Evolutionary conservation across 495 filamentous ascomycete genomes (phyloP).

Genomic region (Cercophora samala): DNA sequence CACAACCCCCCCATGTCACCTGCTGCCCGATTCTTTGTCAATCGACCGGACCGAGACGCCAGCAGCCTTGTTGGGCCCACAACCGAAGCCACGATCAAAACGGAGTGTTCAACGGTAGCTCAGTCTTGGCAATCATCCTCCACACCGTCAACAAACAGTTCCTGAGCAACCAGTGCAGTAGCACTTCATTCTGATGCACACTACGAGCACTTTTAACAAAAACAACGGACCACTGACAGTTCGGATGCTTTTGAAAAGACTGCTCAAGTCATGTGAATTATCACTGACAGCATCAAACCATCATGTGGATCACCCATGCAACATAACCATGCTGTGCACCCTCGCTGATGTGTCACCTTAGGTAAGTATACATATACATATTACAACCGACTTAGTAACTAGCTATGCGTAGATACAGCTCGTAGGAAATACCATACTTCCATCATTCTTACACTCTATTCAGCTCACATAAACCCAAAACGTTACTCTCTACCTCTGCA

Average conservation of each 20-base stretch:
- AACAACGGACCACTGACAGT: too few relatives aligned
- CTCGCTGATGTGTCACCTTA: not conserved
- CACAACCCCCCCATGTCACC: slow-evolving; percentile 13
- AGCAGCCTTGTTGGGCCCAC: slow-evolving; percentile 3
- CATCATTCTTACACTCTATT: too few relatives aligned
- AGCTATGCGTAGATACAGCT: too few relatives aligned
- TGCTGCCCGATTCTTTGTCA: not conserved
- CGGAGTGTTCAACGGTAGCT: not conserved
- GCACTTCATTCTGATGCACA: not conserved
- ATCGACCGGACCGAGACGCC: slow-evolving; percentile 16
- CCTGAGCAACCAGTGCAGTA: not conserved
- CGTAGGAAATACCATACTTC: too few relatives aligned
- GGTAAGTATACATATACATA: not conserved
- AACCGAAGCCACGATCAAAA: not conserved
- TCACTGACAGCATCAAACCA: not conserved
- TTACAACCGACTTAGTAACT: not conserved
- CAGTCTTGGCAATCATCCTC: not conserved
- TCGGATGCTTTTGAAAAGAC: not conserved
- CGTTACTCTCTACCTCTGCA: slow-evolving; percentile 19
- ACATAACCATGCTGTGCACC: not conserved
- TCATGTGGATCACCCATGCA: not conserved
- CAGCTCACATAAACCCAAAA: too few relatives aligned
- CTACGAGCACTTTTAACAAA: not conserved
- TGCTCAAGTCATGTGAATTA: too few relatives aligned
- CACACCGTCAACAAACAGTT: too few relatives aligned